phyloP scores from a whole-genome alignment of 2,329 filamentous ascomycete genomes.

The Cladophialophora yegresii region DNA sequence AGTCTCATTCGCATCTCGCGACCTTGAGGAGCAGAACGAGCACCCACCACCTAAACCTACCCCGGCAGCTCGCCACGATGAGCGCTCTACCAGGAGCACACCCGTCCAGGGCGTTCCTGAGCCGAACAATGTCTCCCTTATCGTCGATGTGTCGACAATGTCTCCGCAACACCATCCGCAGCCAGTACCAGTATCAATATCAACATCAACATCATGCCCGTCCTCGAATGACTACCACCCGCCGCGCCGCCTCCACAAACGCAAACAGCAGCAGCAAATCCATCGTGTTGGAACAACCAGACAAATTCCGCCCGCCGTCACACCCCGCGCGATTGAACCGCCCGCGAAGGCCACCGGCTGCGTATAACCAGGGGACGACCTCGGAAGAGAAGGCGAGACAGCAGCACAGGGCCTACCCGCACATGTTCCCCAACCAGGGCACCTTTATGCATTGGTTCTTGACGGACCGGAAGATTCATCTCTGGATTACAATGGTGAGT shows the following conservation, averaged over 20 bases:
- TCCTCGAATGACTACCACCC: neutral
- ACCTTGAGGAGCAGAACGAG: neutral
- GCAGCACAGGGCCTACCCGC: conserved; percentile 74
- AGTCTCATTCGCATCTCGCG: neutral
- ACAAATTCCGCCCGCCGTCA: conserved; percentile 88
- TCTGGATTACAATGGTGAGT: conserved; percentile 79
- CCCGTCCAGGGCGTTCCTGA: conserved; percentile 3
- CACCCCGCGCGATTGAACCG: conserved; percentile 71
- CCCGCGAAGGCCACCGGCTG: conserved; percentile 60
- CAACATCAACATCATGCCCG: no score
- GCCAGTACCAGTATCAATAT: neutral
- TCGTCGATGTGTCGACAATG: conserved; percentile 53
- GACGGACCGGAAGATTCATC: conserved; percentile 72
- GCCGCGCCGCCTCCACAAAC: conserved; percentile 24
- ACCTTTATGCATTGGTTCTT: conserved; percentile 84
- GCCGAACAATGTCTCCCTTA: conserved; percentile 39
- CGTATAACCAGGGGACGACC: conserved; percentile 50
- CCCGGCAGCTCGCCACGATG: neutral
- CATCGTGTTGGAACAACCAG: conserved; percentile 78
- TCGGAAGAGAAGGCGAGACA: conserved; percentile 67
- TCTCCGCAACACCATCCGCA: conserved; percentile 15
- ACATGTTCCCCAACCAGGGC: conserved; percentile 81
- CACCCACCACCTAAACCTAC: neutral
- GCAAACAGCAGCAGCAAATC: conserved; percentile 57
- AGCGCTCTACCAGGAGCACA: conserved; percentile 2